Evolutionary conservation across 2,329 filamentous ascomycete species (phyloP).

Genomic region (Emmonsia crescens): DNA sequence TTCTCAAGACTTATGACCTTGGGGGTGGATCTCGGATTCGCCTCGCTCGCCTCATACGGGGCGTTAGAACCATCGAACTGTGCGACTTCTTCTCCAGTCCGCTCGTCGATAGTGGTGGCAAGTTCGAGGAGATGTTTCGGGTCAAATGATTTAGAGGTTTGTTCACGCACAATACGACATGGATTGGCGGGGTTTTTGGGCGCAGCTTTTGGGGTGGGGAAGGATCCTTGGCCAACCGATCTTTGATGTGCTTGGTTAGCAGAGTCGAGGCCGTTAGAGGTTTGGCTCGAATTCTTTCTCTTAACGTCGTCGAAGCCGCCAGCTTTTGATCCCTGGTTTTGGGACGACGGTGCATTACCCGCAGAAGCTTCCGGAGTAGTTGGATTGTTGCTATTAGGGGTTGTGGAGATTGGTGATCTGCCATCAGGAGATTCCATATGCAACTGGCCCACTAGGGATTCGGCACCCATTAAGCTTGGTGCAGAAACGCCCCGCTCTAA

Average conservation of each 20-base stretch:
- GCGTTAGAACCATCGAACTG: constrained; percentile 7
- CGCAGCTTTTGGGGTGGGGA: background rate
- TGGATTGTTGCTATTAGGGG: constrained; percentile 23
- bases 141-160: background rate
- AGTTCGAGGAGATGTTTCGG: constrained; percentile 20
- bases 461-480: constrained; percentile 38
- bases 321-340: background rate
- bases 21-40: background rate
- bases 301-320: background rate
- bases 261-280: background rate
- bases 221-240: background rate
- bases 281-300: background rate
- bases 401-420: constrained; percentile 21
- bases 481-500: constrained; percentile 29
- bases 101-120: constrained; percentile 34
- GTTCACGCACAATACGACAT: background rate
- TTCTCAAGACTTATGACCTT: background rate
- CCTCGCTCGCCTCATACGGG: background rate
- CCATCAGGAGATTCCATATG: constrained; percentile 37
- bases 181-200: background rate
- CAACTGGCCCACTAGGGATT: constrained; percentile 37
- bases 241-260: background rate
- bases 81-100: constrained; percentile 26
- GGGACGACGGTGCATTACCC: background rate
- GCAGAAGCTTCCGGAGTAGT: constrained; percentile 11